A percentile compares a stretch with the other conserved stretches of the same genome.
These are phyloP conservation scores for Cladosporium austrohemisphaericum DNA, from an alignment of 2,329 filamentous ascomycete species.

Conservation along the genomic window DNA sequence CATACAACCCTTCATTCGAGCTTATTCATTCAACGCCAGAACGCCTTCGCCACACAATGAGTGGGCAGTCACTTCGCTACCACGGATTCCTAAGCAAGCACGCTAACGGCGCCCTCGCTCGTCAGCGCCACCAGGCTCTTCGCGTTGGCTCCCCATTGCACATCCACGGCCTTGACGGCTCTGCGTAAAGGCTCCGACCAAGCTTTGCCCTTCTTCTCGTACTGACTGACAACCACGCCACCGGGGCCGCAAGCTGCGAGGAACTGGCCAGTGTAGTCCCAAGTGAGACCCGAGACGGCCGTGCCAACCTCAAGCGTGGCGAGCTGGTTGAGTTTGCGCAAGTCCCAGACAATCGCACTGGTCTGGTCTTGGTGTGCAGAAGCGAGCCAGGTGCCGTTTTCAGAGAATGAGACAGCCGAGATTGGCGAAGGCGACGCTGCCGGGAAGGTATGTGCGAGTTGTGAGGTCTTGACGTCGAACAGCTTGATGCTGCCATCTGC, in stretches of 20 bases:
- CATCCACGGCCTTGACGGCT: slow-evolving; percentile 66
- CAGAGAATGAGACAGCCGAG: slow-evolving; percentile 77
- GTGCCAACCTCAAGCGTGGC: slow-evolving; percentile 85
- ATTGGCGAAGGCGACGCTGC: slow-evolving; percentile 58
- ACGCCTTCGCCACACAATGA: neutral
- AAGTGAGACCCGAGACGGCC: slow-evolving; percentile 70
- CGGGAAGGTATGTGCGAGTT: slow-evolving; percentile 69
- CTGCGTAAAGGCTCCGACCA: slow-evolving; percentile 85
- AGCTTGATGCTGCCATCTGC: slow-evolving; percentile 77
- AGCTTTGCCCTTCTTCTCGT: slow-evolving; percentile 77
- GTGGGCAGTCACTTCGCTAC: neutral
- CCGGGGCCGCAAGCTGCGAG: slow-evolving; percentile 75
- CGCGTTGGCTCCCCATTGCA: slow-evolving; percentile 74
- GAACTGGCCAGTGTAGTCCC: slow-evolving; percentile 96
- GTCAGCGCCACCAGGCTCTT: slow-evolving; percentile 72
- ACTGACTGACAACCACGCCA: slow-evolving; percentile 84
- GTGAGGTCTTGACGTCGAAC: slow-evolving; percentile 78
- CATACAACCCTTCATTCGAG: neutral
- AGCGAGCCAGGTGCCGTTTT: slow-evolving; percentile 96
- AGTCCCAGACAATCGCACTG: slow-evolving; percentile 81
- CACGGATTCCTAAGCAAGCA: slow-evolving; percentile 35
- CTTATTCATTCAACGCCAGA: slow-evolving; percentile 2
- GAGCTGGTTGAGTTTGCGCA: slow-evolving; percentile 76
- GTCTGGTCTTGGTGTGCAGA: slow-evolving; percentile 74
- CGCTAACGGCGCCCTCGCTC: slow-evolving; percentile 68